Base-by-base conservation (phyloP, 371 early-diverging fungal species). In the Phascolomyces articulosus region DNA sequence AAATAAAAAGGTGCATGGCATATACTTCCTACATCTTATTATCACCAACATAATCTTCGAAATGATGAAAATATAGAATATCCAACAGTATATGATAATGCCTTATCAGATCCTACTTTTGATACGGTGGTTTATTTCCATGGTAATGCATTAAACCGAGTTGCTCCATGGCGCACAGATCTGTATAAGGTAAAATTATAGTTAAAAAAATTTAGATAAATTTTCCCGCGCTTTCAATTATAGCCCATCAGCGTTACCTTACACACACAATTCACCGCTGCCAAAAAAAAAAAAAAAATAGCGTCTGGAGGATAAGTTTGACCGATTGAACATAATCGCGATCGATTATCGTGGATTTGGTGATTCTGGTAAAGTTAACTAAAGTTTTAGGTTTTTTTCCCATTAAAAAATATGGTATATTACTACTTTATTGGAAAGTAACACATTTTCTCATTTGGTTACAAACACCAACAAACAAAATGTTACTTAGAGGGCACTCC, bases 311-410 rank as follows among this genome's bases (percentile, higher is more conserved):
- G 65, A 67, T 18, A 68, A 73, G 55, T 80, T 78, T 67, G 64
- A 61, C 11, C 65, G 69, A 1, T 49, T 75, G 21, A 78, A 82
- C 57, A 55, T 82, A n/a, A 61, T 82, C 40, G 57, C 74, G 6
- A 71, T 82, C 29, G 82, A 82, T 48, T 82, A 82, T 60, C 75
- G 82, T 26, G 82, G 82, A 15, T 82, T 77, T 68, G 82, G 82
- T 31, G 75, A 82, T 55, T 82, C 82, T 28, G 74, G 79, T 71
- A 72, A 54, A 29, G 28, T 15, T 13, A 28, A 28, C 0, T 29
- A 20, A 31, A 41, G n/a, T 3, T 41, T 3, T 8, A n/a, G 4
- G 16, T n/a, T 41, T 11, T 9, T 49, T 7, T 21, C 8, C 8
- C 21, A 18, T 49, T 21, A 31, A 9, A n/a, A 63, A 28, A 54